Percentiles rank a stretch among this genome's conserved stretches.
Conservation (phyloP, 495 filamentous ascomycete species). For the Aspergillus egyptiacus region DNA sequence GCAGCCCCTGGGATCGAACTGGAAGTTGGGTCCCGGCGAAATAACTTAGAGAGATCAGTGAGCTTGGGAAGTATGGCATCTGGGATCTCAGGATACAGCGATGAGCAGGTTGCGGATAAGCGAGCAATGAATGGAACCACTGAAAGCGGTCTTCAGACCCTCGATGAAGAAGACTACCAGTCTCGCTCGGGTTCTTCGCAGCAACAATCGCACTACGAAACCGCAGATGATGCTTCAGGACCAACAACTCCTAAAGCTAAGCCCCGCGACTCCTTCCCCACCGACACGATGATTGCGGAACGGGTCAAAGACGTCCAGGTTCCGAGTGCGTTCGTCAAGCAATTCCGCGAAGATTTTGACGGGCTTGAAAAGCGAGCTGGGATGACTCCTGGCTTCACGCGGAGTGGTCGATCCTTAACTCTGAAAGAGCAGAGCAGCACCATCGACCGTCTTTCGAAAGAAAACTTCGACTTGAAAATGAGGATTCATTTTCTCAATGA, state of each 20-base stretch:
- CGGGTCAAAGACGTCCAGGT: conserved; percentile 85
- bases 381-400: conserved; percentile 48
- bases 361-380: conserved; percentile 47
- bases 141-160: conserved; percentile 52
- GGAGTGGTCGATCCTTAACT: conserved; percentile 76
- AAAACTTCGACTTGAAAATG: conserved; percentile 94
- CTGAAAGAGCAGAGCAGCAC: conserved; percentile 96
- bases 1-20: conserved; percentile 57
- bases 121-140: conserved; percentile 31
- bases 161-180: conserved; percentile 54
- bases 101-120: conserved; percentile 45
- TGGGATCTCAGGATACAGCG: conserved; percentile 71
- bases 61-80: conserved; percentile 96
- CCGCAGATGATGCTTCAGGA: conserved; percentile 27
- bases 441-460: conserved; percentile 88
- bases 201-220: conserved; percentile 19
- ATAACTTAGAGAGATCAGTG: conserved; percentile 65
- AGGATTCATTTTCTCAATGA: conserved; percentile 96
- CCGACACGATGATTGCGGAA: conserved; percentile 82
- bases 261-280: conserved; percentile 51
- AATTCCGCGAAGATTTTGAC: conserved; percentile 61
- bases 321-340: conserved; percentile 78
- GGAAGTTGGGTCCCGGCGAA: conserved; percentile 36
- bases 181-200: conserved; percentile 28
- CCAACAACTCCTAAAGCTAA: conserved; percentile 46